Evolutionary conservation across 352 stramenopile genomes (phyloP).

Genomic region (Globisporangium cylindrosporum): DNA sequence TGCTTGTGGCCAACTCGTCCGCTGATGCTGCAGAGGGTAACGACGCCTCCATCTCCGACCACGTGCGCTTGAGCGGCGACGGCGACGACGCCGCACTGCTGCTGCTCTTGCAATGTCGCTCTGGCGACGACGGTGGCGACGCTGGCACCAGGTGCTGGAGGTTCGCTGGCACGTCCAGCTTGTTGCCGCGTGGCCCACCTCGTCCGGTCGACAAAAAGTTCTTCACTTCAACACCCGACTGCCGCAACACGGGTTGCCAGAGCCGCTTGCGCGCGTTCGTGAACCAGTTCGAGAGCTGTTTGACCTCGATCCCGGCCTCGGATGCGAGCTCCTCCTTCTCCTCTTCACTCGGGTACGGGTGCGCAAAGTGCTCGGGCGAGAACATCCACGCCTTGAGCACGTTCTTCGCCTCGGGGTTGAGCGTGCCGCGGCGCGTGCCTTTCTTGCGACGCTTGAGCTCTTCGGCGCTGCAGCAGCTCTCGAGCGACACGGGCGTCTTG

Average conservation of each 20-base stretch:
- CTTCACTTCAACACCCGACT: constrained; percentile 88
- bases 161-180: constrained; percentile 69
- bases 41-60: constrained; percentile 39
- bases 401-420: constrained; percentile 84
- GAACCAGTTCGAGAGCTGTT: constrained; percentile 90
- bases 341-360: constrained; percentile 86
- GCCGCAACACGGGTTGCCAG: constrained; percentile 82
- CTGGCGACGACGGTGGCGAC: constrained; percentile 32
- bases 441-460: constrained; percentile 60
- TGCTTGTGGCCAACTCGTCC: neutral
- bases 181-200: constrained; percentile 72
- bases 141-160: constrained; percentile 55
- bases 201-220: constrained; percentile 85
- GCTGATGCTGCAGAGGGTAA: constrained; percentile 14
- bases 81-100: constrained; percentile 8
- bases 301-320: constrained; percentile 84
- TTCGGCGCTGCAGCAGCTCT: constrained; percentile 7
- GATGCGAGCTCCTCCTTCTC: constrained; percentile 82
- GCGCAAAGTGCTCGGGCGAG: constrained; percentile 83
- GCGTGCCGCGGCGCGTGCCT: constrained; percentile 72
- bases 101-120: constrained; percentile 11
- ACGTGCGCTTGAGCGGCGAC: constrained; percentile 60
- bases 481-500: constrained; percentile 17
- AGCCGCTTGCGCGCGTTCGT: constrained; percentile 87
- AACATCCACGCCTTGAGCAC: constrained; percentile 90